Conservation (phyloP, 768 basidiomycete species). For the Suillus americanus region DNA sequence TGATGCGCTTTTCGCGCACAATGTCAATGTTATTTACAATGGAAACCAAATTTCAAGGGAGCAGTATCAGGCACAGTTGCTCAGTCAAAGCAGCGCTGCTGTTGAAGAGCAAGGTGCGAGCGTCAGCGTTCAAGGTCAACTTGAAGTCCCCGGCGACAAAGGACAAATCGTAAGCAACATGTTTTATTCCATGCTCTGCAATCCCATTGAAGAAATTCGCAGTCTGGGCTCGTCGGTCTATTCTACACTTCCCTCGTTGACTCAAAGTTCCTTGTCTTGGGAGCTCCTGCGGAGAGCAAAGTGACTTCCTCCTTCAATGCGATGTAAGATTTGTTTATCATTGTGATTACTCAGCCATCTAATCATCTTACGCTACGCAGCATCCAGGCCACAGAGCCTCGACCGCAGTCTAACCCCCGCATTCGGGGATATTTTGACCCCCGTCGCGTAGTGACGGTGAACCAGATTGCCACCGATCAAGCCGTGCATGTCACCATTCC, state of each 20-base stretch:
- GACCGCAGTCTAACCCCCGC: conserved; percentile 16
- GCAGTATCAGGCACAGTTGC: conserved; percentile 40
- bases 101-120: conserved; percentile 12
- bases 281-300: conserved; percentile 30
- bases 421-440: conserved; percentile 35
- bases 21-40: conserved; percentile 41
- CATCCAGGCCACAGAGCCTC: conserved; percentile 30
- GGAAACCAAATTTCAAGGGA: conserved; percentile 37
- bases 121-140: conserved; percentile 27
- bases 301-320: conserved; percentile 39
- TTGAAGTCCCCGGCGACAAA: conserved; percentile 25
- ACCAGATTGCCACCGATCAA: conserved; percentile 33
- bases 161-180: conserved; percentile 25
- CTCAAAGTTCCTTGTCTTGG: conserved; percentile 33
- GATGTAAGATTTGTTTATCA: conserved; percentile 27
- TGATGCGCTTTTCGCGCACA: conserved; percentile 38
- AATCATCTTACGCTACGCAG: conserved; percentile 11
- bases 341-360: not conserved
- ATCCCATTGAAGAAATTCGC: not conserved
- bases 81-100: conserved; percentile 25
- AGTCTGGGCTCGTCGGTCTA: conserved; percentile 34
- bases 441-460: conserved; percentile 28
- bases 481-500: conserved; percentile 26
- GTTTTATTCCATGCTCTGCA: not conserved
- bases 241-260: conserved; percentile 39